Evolutionary conservation across 495 filamentous ascomycete species (phyloP), one percentile per base, ranked within the genome.

Genomic region (Penicillium simplicissimum): DNA sequence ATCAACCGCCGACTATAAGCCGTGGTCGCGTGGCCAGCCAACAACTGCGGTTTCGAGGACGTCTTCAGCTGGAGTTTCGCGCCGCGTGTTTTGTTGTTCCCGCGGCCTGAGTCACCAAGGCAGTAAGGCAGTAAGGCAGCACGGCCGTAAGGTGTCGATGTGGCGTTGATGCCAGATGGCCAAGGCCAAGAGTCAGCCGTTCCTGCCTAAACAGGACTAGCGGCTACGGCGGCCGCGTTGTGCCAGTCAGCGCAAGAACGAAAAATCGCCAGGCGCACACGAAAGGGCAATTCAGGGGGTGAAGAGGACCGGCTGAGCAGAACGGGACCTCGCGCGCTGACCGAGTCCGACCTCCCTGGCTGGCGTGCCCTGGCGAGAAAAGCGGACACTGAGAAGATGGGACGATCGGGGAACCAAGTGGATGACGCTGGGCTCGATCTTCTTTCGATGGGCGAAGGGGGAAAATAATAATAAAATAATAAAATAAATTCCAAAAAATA

Each of bases 51-150:
- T 52, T 33, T 59, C 59, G 57, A 55, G 25, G 37, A 63, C 58
- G 37, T 42, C 65, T n/a, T n/a, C 64, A 45, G 67, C 56, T 59
- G 53, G 43, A 64, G 68, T 67, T 31, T 31, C 68, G 68, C 68
- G 68, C 68, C 68, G 66, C 62, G 68, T 69, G 66, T 68, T 67
- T 71, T 71, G 65, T 72, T 70, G 65, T 72, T 72, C 63, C 61
- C 34, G 37, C 31, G 17, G 65, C 57, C 61, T 59, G 31, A 66
- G 62, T 60, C 52, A 58, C 42, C 49, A 8, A 65, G 63, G 67
- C 58, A 13, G 47, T 52, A 60, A 67, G 65, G 62, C 58, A 51
- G 17, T 34, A 54, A 62, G 45, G 59, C 53, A 52, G 21, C 4
- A 54, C 60, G 45, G 59, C 53, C 45, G 17, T 2, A 52, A 67